Evolutionary conservation across 805 yeast species (phyloP), one percentile per base, ranked within the genome.

Genomic region (Starmera caribaea): DNA sequence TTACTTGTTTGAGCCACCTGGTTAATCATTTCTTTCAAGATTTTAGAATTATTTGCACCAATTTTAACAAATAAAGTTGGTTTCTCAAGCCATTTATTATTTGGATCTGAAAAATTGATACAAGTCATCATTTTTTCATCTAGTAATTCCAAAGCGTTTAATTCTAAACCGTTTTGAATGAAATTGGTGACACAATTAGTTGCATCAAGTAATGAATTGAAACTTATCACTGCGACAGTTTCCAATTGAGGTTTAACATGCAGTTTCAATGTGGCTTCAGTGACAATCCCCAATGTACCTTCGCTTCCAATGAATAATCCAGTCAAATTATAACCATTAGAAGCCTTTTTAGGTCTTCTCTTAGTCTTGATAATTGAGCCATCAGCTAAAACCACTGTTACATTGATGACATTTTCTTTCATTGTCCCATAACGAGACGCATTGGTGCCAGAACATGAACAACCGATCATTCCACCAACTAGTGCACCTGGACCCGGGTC

Each of bases 371-470:
- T 61, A 26, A 81, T 59, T 2, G 84, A 74, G 1, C 89, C 89
- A 55, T 81, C 89, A 13, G 88, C 81, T 36, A 81, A 59, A 6
- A 81, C 88, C 16, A 81, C 81, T 1, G 82, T 81, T 42, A 79
- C 53, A 46, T 70, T 69, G 29, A 79, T 57, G 1, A 78, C 73
- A 52, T 79, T 75, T 55, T 81, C 84, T 51, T 76, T 72, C 74
- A 80, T 78, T 24, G 86, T 81, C n/a, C 89, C 89, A 48, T 79
- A 81, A 34, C 81, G 56, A 30, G 74, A 72, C n/a, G 87, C 85
- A 47, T 80, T 76, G 9, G 87, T 77, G 8, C 89, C 89, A 0
- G 86, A 78, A 43, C 87, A 80, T 34, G 79, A 76, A 32, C 81
- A 79, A 15, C 77, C 78, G 34, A 76, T 73, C 71, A 79, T 77